Base-by-base conservation (phyloP, 2,329 filamentous ascomycete species). In the Pestalotiopsis sp. region DNA sequence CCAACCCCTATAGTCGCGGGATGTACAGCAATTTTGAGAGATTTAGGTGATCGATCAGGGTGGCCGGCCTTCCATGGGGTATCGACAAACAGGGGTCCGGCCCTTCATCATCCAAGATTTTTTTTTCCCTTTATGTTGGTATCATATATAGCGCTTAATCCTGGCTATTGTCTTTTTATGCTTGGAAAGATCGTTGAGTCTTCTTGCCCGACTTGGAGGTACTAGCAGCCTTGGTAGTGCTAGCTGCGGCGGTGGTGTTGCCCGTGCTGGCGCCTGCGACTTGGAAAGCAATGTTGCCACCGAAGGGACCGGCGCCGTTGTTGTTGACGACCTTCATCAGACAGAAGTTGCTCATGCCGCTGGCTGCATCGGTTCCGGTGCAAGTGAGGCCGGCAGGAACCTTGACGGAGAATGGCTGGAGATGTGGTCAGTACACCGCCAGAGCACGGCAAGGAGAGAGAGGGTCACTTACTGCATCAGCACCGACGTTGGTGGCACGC, bases 311-410 rank as follows among this genome's bases (percentile, higher is more conserved):
- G 5, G 64, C 67, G 14, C 49, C 41, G 65, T 70, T 73, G 66
- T 72, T 67, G 67, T 74, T 74, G 57, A 68, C 71, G 62, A 74
- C 58, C 70, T 74, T 74, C 65, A 74, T 31, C 12, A 74, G 69
- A 38, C 72, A 74, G 45, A 74, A 70, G 49, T 71, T 71, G 39
- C 25, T 25, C 63, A 41, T 25, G 17, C 65, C 65, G 56, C 66
- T 65, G 52, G 67, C 25, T 38, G 65, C n/a, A 25, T 67, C 68
- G 13, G 66, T 65, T 23, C 72, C 72, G 1, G 61, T 67, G 72
- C 72, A 74, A 41, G 67, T 72, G 27, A 66, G 71, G 4, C 70
- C 72, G 14, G 70, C 67, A 49, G 72, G 72, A 45, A 74, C 67
- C 57, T 69, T 62, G 66, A 72, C 70, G 25, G 67, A 62, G 58